Evolutionary conservation across 2,329 filamentous ascomycete species (phyloP).

Genomic region (Mycocentrospora acerina): DNA sequence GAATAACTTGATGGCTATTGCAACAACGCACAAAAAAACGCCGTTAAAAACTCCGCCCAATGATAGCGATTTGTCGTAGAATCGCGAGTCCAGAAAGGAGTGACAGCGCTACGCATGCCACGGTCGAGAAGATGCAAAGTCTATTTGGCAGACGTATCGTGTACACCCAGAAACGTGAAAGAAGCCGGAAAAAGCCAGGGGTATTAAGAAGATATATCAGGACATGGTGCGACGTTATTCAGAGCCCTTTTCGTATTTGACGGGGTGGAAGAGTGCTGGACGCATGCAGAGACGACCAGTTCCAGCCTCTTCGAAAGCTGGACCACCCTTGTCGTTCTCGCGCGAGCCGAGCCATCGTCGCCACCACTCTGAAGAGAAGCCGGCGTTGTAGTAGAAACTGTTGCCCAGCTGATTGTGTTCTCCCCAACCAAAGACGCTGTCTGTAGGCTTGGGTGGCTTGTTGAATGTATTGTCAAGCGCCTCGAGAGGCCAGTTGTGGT

Average conservation of each 20-base stretch:
- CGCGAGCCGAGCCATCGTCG: slow-evolving; percentile 51
- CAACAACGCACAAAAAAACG: too few relatives aligned
- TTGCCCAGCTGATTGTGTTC: slow-evolving; percentile 55
- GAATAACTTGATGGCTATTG: too few relatives aligned
- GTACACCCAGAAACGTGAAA: too few relatives aligned
- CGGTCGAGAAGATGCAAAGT: too few relatives aligned
- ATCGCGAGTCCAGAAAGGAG: too few relatives aligned
- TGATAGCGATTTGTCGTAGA: too few relatives aligned
- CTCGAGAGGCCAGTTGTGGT: slow-evolving; percentile 66
- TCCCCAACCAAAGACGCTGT: slow-evolving; percentile 54
- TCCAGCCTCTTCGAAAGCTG: slow-evolving; percentile 46
- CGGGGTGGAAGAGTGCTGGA: slow-evolving; percentile 49
- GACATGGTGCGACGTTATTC: slow-evolving; percentile 21
- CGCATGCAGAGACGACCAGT: slow-evolving; percentile 52
- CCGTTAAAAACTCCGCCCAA: too few relatives aligned
- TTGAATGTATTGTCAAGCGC: slow-evolving; percentile 52
- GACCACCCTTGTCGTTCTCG: slow-evolving; percentile 48
- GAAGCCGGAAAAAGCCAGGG: neutral
- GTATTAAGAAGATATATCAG: neutral
- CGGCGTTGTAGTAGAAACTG: slow-evolving; percentile 55
- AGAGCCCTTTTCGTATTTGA: slow-evolving; percentile 50
- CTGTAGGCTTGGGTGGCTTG: slow-evolving; percentile 47
- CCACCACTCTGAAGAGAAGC: slow-evolving; percentile 52
- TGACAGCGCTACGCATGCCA: too few relatives aligned
- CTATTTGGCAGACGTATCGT: too few relatives aligned